Evolutionary conservation across 768 basidiomycete species (phyloP).

Genomic region (Tricholoma hemisulphureum): DNA sequence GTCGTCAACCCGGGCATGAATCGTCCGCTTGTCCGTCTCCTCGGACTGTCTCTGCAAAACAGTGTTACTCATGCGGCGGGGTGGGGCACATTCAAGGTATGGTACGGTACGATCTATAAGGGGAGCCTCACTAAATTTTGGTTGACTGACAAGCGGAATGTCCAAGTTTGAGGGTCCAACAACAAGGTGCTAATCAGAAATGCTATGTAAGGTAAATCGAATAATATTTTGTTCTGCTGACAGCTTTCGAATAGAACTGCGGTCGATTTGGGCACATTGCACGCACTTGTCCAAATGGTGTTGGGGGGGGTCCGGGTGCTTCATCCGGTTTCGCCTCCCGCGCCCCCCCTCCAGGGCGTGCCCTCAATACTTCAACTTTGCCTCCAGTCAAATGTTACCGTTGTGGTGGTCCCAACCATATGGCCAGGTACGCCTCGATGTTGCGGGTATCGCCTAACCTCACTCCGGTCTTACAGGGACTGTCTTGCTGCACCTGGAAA

Average conservation of each 20-base stretch:
- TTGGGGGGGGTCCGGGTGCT: slow-evolving; percentile 37
- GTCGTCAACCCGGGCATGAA: slow-evolving; percentile 92
- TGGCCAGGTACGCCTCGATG: slow-evolving; percentile 58
- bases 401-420: slow-evolving; percentile 86
- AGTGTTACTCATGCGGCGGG: slow-evolving; percentile 92
- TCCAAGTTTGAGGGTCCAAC: slow-evolving; percentile 70
- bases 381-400: slow-evolving; percentile 87
- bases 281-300: slow-evolving; percentile 60
- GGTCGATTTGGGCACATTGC: slow-evolving; percentile 84
- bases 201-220: slow-evolving; percentile 64
- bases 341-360: slow-evolving; percentile 71
- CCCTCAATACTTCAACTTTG: slow-evolving; percentile 70
- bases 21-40: slow-evolving; percentile 85
- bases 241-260: slow-evolving; percentile 53
- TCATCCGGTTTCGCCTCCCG: slow-evolving; percentile 55
- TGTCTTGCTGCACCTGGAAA: slow-evolving; percentile 75
- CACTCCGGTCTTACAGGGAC: slow-evolving; percentile 47
- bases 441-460: slow-evolving; percentile 3
- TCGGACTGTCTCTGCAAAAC: slow-evolving; percentile 78
- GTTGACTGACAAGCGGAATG: slow-evolving; percentile 58
- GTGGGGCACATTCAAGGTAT: slow-evolving; percentile 81
- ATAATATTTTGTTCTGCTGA: slow-evolving; percentile 6
- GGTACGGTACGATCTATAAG: neutral
- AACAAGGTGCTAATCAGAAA: slow-evolving; percentile 66
- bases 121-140: slow-evolving; percentile 3